Conservation (phyloP, 345 rosid genomes). For the Raphanus sativus region DNA sequence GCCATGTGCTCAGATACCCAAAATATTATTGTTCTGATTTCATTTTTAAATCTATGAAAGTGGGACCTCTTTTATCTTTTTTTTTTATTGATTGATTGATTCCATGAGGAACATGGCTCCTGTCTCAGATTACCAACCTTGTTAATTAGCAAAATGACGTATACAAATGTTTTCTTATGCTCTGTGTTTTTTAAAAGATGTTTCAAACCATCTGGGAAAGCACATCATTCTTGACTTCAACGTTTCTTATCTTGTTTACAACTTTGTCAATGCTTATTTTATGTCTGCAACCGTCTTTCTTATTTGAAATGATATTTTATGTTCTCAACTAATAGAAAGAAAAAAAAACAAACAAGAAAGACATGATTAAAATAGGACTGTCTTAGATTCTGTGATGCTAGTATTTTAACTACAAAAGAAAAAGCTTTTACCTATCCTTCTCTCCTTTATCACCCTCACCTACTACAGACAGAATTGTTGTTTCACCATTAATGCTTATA, state of each 20-base stretch:
- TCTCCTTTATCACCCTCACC: background rate
- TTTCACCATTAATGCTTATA: background rate
- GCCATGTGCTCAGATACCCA: conserved; percentile 32
- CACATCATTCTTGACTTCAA: conserved; percentile 13
- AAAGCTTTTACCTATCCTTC: background rate
- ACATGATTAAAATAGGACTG: background rate
- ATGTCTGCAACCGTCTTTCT: conserved; percentile 16
- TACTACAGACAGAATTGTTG: background rate
- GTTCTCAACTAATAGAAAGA: background rate
- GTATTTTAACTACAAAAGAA: background rate
- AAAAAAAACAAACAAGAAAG: background rate
- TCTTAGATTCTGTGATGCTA: background rate
- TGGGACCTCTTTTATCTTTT: conserved; percentile 11
- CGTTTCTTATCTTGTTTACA: conserved; percentile 1
- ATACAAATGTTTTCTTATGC: conserved; percentile 19
- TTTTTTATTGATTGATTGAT: conserved; percentile 19
- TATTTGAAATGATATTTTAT: background rate
- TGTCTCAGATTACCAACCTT: conserved; percentile 9
- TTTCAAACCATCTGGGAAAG: conserved; percentile 12
- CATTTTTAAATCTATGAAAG: background rate
- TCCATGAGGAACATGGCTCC: background rate
- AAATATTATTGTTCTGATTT: background rate
- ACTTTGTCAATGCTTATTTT: conserved; percentile 20
- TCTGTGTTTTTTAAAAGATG: conserved; percentile 8
- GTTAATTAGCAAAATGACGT: conserved; percentile 7